Conservation (phyloP, 352 stramenopile species). For the Phytophthora fragariaefolia region DNA sequence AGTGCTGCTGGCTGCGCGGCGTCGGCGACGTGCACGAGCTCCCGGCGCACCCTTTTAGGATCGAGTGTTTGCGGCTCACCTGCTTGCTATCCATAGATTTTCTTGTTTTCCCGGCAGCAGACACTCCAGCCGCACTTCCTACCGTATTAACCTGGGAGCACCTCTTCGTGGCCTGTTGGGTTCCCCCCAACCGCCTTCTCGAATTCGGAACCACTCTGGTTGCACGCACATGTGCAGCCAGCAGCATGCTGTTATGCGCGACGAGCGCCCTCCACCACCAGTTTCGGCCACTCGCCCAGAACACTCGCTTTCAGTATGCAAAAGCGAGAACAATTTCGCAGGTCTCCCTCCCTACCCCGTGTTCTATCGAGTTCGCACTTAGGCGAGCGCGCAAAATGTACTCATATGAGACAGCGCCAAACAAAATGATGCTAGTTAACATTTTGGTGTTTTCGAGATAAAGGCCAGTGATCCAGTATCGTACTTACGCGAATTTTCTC, state of each 20-base stretch:
- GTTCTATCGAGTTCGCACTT: constrained; percentile 3
- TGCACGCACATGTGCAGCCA: not conserved
- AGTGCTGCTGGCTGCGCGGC: not conserved
- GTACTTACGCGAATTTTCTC: too few relatives aligned
- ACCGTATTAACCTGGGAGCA: not conserved
- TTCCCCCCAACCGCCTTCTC: not conserved
- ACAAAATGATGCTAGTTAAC: too few relatives aligned
- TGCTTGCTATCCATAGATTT: too few relatives aligned
- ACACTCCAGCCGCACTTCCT: not conserved
- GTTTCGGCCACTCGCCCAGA: constrained; percentile 2
- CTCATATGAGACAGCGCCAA: too few relatives aligned
- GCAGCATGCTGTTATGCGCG: not conserved
- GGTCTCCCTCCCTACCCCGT: constrained; percentile 1
- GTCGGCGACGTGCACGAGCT: not conserved
- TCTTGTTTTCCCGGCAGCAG: too few relatives aligned
- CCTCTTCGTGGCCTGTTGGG: not conserved
- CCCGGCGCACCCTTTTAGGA: constrained; percentile 2
- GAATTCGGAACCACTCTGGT: not conserved
- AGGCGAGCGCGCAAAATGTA: not conserved
- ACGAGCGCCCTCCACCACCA: constrained; percentile 8
- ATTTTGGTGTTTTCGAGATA: too few relatives aligned
- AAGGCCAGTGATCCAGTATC: too few relatives aligned
- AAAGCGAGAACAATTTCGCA: constrained; percentile 7
- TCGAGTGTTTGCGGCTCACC: not conserved
- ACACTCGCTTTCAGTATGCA: constrained; percentile 6